phyloP scores from a whole-genome alignment of 108 stramenopile species.

The Skeletonema marinoi region DNA sequence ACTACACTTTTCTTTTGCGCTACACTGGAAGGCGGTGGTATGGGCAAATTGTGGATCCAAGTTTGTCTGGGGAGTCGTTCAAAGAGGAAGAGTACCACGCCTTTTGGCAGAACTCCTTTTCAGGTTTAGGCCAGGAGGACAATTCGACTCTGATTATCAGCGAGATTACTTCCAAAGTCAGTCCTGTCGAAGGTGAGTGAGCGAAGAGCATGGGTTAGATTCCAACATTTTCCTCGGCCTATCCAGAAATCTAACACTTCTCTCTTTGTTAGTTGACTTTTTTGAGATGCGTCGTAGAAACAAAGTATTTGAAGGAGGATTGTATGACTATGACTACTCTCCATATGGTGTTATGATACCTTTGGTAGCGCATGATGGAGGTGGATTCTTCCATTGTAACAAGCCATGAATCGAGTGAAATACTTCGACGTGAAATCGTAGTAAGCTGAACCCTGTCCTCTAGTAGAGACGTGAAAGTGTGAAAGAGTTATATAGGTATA shows the following conservation, averaged over 20 bases:
- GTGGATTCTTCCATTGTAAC: constrained; percentile 37
- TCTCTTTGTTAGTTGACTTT: not conserved
- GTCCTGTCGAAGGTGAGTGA: not conserved
- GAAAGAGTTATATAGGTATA: too few relatives aligned
- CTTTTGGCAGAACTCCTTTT: not conserved
- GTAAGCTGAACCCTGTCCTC: too few relatives aligned
- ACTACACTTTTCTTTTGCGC: constrained; percentile 31
- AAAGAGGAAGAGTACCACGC: constrained; percentile 8
- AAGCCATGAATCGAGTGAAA: not conserved
- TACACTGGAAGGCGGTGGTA: constrained; percentile 43
- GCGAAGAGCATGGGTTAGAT: too few relatives aligned
- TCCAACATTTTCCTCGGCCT: not conserved
- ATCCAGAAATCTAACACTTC: not conserved
- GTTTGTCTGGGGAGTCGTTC: not conserved
- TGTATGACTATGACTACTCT: constrained; percentile 16
- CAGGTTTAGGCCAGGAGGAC: not conserved
- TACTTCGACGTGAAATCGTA: too few relatives aligned
- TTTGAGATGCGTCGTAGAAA: constrained; percentile 8
- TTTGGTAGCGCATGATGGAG: constrained; percentile 11
- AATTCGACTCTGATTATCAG: constrained; percentile 11
- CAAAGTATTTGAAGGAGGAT: constrained; percentile 1
- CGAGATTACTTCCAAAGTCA: not conserved
- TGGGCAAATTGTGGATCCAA: constrained; percentile 2
- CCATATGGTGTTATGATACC: constrained; percentile 28
- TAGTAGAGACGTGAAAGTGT: too few relatives aligned